Evolutionary conservation across 495 filamentous ascomycete genomes (phyloP).

Genomic region (Aspergillus haitiensis): DNA sequence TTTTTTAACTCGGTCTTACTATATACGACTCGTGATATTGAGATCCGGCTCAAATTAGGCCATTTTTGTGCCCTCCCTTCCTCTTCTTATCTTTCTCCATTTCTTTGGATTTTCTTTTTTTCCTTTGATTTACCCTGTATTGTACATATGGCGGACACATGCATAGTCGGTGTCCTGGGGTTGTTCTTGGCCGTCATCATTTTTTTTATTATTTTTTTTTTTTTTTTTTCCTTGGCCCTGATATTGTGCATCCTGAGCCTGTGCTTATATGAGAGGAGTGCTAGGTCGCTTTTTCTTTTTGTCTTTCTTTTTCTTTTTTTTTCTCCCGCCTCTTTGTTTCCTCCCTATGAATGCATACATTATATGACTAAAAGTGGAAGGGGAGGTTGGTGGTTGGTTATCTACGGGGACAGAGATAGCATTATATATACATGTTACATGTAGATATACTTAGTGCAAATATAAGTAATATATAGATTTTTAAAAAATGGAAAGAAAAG

Average conservation of each 20-base stretch:
- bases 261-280: not conserved
- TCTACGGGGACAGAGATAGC: not conserved
- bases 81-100: not conserved
- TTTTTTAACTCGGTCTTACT: not conserved
- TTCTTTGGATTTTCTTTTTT: slow-evolving; percentile 2
- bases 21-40: too few species aligned
- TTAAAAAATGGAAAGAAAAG: too few species aligned
- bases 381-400: not conserved
- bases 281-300: not conserved
- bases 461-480: slow-evolving; percentile 10
- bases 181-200: not conserved
- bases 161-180: slow-evolving; percentile 23
- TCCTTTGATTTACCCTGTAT: slow-evolving; percentile 10
- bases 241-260: not conserved
- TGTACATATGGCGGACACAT: slow-evolving; percentile 25
- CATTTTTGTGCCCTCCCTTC: not conserved
- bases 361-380: slow-evolving; percentile 8
- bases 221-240: slow-evolving; percentile 7
- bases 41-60: too few species aligned
- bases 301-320: slow-evolving; percentile 1
- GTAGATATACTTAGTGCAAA: not conserved
- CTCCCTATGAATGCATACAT: not conserved
- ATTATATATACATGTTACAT: not conserved
- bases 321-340: not conserved
- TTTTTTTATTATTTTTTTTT: not conserved